Evolutionary conservation across 202 grass and related monocot species (phyloP), one percentile per base, ranked within the genome.

Genomic region (Alloteropsis angusta): DNA sequence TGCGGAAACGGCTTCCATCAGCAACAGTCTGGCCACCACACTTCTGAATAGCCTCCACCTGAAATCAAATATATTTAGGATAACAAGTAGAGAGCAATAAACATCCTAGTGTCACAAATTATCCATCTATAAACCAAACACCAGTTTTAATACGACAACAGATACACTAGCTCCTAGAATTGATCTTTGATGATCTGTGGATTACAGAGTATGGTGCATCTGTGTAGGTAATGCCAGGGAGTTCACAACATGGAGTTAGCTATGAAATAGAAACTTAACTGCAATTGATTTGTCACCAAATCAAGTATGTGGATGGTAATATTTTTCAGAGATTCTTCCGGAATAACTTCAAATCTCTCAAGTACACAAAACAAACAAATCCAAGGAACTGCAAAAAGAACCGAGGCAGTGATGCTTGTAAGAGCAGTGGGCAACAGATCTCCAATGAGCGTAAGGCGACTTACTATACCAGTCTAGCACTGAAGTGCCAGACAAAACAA

Each of bases 1-100:
- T 93, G 34, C 90, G 90, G 43, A 91, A 87, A 39, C 89, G 87
- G 75, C 76, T 94, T 79, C 92, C 92, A 80, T 99, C 92, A 89
- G 79, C 86, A 79, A 81, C 71, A 18, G 70, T 91, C 72, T 95
- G 96, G 41, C 92, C 92, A 46, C 92, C 96, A 84, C 92, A 99
- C 18, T 82, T 95, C 82, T 93, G 84, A 75, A 99, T 99, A 68
- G 90, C 89, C 79, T 93, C 89, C 62, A 99, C 92, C 96, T 95
- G 75, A 18, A 86, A 87, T 30, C 8, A 4, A 83, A 79, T 58
- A 50, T 53, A 59, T 38, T 81, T 47, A 85, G 45, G n/a, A 65
- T 58, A 52, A 65, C 50, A 52, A 74, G 36, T 50, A n/a, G 17
- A 5, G 16, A 30, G 32, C 18, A 61, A 22, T 28, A 81, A 60